Percentiles rank a stretch among this genome's conserved stretches.
phyloP scores from a whole-genome alignment of 208 protist genomes.

The Leishmania gerbilli region DNA sequence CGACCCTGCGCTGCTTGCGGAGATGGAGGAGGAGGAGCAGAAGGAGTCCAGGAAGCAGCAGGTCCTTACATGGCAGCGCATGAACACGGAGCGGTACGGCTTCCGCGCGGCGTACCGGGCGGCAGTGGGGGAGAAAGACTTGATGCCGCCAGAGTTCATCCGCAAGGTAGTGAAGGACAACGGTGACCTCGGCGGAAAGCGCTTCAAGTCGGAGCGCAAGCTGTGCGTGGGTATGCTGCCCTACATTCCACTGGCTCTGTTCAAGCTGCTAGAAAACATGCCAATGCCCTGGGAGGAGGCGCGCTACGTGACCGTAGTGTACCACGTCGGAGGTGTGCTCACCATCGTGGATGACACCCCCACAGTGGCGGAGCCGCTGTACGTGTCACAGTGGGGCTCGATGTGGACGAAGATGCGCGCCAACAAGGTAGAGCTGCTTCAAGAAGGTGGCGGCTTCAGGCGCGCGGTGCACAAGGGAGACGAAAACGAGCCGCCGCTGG shows the following conservation, averaged over 20 bases:
- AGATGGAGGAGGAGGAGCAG: conserved; percentile 49
- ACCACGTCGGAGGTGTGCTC: conserved; percentile 99
- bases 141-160: conserved; percentile 98
- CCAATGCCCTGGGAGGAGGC: conserved; percentile 99
- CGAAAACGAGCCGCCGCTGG: conserved; percentile 99
- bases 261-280: conserved; percentile 99
- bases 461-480: conserved; percentile 99
- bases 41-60: conserved; percentile 38
- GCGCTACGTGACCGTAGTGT: conserved; percentile 98
- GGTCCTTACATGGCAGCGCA: conserved; percentile 67
- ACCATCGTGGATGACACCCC: conserved; percentile 99
- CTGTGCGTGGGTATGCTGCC: conserved; percentile 99
- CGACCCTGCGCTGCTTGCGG: conserved; percentile 30
- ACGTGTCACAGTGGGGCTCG: conserved; percentile 99
- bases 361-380: conserved; percentile 98
- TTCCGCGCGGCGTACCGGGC: conserved; percentile 70
- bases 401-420: conserved; percentile 99
- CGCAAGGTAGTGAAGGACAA: conserved; percentile 99
- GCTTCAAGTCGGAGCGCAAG: conserved; percentile 99
- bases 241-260: conserved; percentile 99
- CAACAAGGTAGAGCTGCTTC: conserved; percentile 95
- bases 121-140: conserved; percentile 69
- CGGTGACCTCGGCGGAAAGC: conserved; percentile 98
- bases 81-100: conserved; percentile 73
- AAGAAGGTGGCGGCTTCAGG: conserved; percentile 79